These are phyloP conservation scores for Spirogloea muscicola DNA, from an alignment of 139 green algal species.

Conservation along the genomic window DNA sequence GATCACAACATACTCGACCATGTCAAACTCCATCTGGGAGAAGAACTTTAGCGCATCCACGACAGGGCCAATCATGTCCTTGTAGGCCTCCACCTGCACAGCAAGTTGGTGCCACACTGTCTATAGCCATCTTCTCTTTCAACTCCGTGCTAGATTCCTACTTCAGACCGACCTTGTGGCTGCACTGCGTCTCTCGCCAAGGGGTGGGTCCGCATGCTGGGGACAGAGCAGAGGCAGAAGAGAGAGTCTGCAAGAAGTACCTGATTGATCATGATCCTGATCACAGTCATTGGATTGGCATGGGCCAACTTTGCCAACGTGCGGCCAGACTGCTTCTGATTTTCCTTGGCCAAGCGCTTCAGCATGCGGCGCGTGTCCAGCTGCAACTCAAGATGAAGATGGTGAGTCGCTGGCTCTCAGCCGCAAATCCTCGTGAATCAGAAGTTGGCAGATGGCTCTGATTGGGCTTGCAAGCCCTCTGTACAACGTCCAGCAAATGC, in stretches of 20 bases:
- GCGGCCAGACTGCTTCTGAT: slow-evolving; percentile 39
- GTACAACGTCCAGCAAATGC: neutral
- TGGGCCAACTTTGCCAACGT: slow-evolving; percentile 43
- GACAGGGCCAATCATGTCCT: slow-evolving; percentile 66
- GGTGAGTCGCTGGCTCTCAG: too few species aligned
- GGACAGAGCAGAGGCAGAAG: too few species aligned
- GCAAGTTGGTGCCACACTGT: too few species aligned
- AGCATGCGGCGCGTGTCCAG: slow-evolving; percentile 38
- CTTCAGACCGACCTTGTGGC: too few species aligned
- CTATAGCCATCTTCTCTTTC: too few species aligned
- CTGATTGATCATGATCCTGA: slow-evolving; percentile 40
- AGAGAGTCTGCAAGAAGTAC: too few species aligned
- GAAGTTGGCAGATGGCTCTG: too few species aligned
- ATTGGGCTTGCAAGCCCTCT: too few species aligned
- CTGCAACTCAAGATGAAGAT: too few species aligned
- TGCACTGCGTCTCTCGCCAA: neutral
- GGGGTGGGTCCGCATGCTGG: too few species aligned
- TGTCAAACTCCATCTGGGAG: slow-evolving; percentile 43
- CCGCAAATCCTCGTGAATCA: too few species aligned
- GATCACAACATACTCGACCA: slow-evolving; percentile 68
- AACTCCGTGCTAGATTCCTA: too few species aligned
- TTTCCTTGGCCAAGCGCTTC: slow-evolving; percentile 50
- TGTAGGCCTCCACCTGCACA: slow-evolving; percentile 71
- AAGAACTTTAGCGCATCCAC: slow-evolving; percentile 73
- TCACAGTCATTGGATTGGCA: slow-evolving; percentile 37